Percentiles rank a stretch among this genome's conserved stretches.
Evolutionary conservation across 2,329 filamentous ascomycete species (phyloP).

Genomic region (Calonectria pteridis): DNA sequence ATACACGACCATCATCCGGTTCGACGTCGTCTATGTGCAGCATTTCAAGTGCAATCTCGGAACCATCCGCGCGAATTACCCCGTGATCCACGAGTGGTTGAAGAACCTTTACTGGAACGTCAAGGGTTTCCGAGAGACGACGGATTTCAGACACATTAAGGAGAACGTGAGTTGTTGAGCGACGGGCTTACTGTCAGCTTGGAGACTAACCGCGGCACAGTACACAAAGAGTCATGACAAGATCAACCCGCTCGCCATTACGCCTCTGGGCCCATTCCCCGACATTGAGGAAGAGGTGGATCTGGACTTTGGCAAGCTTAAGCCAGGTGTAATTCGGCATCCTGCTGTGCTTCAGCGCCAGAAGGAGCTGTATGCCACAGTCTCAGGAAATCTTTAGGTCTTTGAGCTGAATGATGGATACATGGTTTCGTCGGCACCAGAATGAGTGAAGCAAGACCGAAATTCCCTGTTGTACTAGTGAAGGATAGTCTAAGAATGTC

Average conservation of each 20-base stretch:
- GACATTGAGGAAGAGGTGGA: slow-evolving; percentile 39
- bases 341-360: slow-evolving; percentile 41
- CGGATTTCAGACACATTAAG: slow-evolving; percentile 76
- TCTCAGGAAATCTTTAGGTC: background rate
- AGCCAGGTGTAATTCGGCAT: slow-evolving; percentile 38
- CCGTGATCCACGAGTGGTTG: slow-evolving; percentile 76
- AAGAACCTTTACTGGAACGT: slow-evolving; percentile 78
- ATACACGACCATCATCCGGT: slow-evolving; percentile 74
- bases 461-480: background rate
- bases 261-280: slow-evolving; percentile 43
- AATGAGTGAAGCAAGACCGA: background rate
- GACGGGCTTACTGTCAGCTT: background rate
- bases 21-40: slow-evolving; percentile 77
- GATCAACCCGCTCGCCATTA: slow-evolving; percentile 45
- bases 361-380: slow-evolving; percentile 34
- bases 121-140: slow-evolving; percentile 63
- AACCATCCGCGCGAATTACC: slow-evolving; percentile 74
- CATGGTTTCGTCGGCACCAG: background rate
- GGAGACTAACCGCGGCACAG: slow-evolving; percentile 17
- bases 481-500: background rate
- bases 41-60: slow-evolving; percentile 75
- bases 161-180: slow-evolving; percentile 58
- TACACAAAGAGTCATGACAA: slow-evolving; percentile 44
- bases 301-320: slow-evolving; percentile 35
- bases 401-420: background rate